Evolutionary conservation across 176 grass and related monocot genomes (phyloP).

Genomic region (Puya raimondii): DNA sequence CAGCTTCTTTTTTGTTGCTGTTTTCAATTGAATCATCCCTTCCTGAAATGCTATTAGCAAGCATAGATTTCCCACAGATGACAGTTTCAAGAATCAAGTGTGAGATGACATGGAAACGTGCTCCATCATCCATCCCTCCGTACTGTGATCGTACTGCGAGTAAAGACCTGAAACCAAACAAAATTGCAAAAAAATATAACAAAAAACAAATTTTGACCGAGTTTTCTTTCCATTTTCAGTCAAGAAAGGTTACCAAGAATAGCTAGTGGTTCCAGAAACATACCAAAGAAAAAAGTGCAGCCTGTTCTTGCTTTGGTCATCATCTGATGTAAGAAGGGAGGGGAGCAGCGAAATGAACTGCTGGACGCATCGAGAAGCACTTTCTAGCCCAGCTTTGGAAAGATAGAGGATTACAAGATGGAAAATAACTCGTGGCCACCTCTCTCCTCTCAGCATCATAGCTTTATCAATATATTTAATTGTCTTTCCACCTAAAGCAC

Average conservation of each 20-base stretch:
- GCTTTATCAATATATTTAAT: slow-evolving; percentile 86
- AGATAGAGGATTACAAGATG: slow-evolving; percentile 85
- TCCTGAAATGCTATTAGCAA: slow-evolving; percentile 61
- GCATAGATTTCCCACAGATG: slow-evolving; percentile 74
- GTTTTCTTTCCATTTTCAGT: slow-evolving; percentile 6
- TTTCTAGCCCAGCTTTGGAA: slow-evolving; percentile 88
- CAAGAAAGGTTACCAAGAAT: background rate
- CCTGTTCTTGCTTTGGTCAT: slow-evolving; percentile 78
- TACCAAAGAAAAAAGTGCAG: slow-evolving; percentile 94
- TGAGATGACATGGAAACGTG: slow-evolving; percentile 72
- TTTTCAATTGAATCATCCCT: slow-evolving; percentile 49
- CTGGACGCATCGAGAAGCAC: slow-evolving; percentile 60
- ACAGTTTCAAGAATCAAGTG: slow-evolving; percentile 91
- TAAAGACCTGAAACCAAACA: slow-evolving; percentile 59
- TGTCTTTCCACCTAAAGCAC: slow-evolving; percentile 57
- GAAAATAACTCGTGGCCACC: slow-evolving; percentile 76
- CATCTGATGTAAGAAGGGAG: slow-evolving; percentile 62
- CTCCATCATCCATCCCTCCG: slow-evolving; percentile 75
- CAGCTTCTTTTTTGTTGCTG: slow-evolving; percentile 69
- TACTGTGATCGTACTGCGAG: slow-evolving; percentile 62
- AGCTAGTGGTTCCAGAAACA: background rate
- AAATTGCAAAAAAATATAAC: slow-evolving; percentile 14
- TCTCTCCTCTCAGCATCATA: slow-evolving; percentile 86
- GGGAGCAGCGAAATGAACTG: slow-evolving; percentile 85
- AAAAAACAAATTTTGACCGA: background rate